phyloP scores from a whole-genome alignment of 1,284 basidiomycete genomes.

The Leccinum angustisporum region DNA sequence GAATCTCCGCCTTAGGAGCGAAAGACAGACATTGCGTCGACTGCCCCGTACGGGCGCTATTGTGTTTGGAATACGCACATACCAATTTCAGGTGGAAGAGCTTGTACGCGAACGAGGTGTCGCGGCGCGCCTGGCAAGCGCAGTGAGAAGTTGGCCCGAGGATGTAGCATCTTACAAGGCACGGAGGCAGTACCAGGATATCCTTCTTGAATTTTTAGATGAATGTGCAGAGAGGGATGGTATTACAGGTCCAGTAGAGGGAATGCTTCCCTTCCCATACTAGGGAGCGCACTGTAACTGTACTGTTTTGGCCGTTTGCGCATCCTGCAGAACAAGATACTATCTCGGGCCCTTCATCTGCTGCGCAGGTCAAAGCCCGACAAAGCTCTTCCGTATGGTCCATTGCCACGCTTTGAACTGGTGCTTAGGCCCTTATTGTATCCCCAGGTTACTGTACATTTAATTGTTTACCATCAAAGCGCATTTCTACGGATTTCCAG shows the following conservation, averaged over 20 bases:
- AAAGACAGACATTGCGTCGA: constrained; percentile 67
- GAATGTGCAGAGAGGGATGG: constrained; percentile 39
- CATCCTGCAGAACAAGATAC: too few species aligned
- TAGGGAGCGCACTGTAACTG: constrained; percentile 7
- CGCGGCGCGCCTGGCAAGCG: neutral
- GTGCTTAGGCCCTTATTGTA: neutral
- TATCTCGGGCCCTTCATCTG: neutral
- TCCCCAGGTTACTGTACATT: neutral
- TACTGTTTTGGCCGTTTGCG: too few species aligned
- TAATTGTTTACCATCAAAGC: constrained; percentile 24
- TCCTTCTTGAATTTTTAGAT: constrained; percentile 51
- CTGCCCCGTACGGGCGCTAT: constrained; percentile 67
- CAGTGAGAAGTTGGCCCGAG: constrained; percentile 47
- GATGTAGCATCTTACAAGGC: constrained; percentile 67
- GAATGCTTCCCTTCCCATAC: constrained; percentile 22
- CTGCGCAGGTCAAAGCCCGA: neutral
- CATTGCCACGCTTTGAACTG: neutral
- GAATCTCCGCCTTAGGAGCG: constrained; percentile 57
- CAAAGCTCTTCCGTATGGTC: neutral
- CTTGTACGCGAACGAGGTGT: constrained; percentile 32
- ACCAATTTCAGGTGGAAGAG: constrained; percentile 60
- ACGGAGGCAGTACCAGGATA: constrained; percentile 45
- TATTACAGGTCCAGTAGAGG: constrained; percentile 11
- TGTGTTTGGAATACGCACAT: constrained; percentile 77
- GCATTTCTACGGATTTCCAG: constrained; percentile 3